Evolutionary conservation across 2,329 filamentous ascomycete species (phyloP), one percentile per base, ranked within the genome.

Genomic region (Botrytis elliptica): DNA sequence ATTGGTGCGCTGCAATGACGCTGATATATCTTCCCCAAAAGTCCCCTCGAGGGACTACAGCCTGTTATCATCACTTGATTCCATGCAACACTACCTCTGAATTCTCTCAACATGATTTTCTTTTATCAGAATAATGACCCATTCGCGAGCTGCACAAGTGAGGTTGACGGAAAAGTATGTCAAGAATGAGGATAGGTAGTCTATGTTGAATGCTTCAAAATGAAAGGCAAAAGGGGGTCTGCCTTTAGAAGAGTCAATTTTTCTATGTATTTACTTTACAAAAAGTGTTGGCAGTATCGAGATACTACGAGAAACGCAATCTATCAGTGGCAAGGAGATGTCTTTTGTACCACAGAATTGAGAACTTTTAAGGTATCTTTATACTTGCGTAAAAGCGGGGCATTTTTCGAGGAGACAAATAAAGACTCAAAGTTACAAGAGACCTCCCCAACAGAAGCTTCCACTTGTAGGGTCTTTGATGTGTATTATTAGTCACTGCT

Each of bases 201-300:
- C 49, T 5, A 6, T 52, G 5, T 52, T 52, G 10, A 2, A 14
- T n/a, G 5, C 22, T n/a, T 12, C 25, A 52, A n/a, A n/a, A 52
- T 3, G 4, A 52, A n/a, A 52, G 1, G 25, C 0, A 25, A 4
- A 0, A 12, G 10, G 10, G 20, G 1, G 4, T 14, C 22, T 52
- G 10, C 2, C 3, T 52, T 12, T 12, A 4, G 3, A n/a, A n/a
- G 25, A 14, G 25, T 6, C 4, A 3, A 4, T 14, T 52, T 5
- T 14, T 14, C 4, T n/a, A n/a, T 14, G 10, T 5, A n/a, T n/a
- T 14, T n/a, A 12, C 4, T 14, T 25, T 2, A 4, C 12, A 1
- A 10, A 52, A n/a, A 14, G 49, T 52, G 25, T 5, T 52, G 25
- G 4, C 49, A n/a, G 0, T 25, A 52, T 25, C 22, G 49, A 52